Evolutionary conservation across 2,329 filamentous ascomycete species (phyloP).

Genomic region (Pseudocercospora macadamiae): DNA sequence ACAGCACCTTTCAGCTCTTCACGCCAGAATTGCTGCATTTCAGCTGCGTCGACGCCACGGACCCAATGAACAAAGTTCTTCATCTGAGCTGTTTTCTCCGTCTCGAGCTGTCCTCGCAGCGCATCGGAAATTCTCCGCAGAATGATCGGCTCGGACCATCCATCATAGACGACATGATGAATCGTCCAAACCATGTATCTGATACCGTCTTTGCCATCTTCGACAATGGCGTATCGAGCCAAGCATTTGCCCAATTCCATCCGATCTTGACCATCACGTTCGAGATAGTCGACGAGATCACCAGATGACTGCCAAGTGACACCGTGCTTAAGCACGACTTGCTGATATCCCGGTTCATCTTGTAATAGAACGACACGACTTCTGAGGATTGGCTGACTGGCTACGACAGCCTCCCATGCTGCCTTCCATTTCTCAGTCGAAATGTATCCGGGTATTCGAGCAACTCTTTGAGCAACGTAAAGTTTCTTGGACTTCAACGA

Average conservation of each 20-base stretch:
- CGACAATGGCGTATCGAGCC: constrained; percentile 44
- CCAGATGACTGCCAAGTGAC: constrained; percentile 37
- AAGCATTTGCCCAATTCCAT: constrained; percentile 47
- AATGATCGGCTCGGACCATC: constrained; percentile 42
- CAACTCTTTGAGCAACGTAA: constrained; percentile 52
- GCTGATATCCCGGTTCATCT: constrained; percentile 14
- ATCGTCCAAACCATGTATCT: constrained; percentile 38
- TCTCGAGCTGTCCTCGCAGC: neutral
- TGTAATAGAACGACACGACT: constrained; percentile 34
- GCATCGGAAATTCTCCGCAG: constrained; percentile 33
- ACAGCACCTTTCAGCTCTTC: constrained; percentile 33
- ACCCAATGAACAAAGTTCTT: constrained; percentile 42
- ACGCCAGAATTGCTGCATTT: constrained; percentile 41
- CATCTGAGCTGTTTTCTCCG: constrained; percentile 15
- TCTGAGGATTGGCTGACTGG: constrained; percentile 41
- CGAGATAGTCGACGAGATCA: constrained; percentile 40
- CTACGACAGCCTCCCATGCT: constrained; percentile 42
- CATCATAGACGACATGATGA: constrained; percentile 47
- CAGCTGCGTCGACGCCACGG: constrained; percentile 23
- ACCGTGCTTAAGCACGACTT: constrained; percentile 33
- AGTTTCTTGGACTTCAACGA: constrained; percentile 56
- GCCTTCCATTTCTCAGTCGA: constrained; percentile 40
- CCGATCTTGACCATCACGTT: constrained; percentile 37
- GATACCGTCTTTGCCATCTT: constrained; percentile 13
- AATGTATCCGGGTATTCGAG: neutral